Base-by-base conservation (phyloP, 176 grass and related monocot species). In the Hyparrhenia diplandra region DNA sequence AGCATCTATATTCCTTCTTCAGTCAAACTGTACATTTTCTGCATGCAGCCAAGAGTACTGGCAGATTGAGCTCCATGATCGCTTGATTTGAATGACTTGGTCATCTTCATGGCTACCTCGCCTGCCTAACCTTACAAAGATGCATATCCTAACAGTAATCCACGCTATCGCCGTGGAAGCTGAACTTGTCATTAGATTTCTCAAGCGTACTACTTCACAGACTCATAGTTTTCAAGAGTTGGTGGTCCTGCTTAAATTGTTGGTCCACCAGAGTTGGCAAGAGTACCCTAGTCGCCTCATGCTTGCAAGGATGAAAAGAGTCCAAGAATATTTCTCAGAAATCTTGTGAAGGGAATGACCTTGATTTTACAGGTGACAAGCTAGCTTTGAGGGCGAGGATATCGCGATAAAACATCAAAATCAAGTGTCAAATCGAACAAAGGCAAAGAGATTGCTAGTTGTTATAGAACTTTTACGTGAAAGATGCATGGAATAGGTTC, bases 221-320 rank as follows among this genome's bases (percentile, higher is more conserved):
- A 13, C 45, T 39, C 3, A 4, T 23, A 0, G 23, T 20, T 13
- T 3, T 47, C 11, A 47, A 47, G 14, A 49, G 18, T 17, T 47
- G 14, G 45, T 16, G 45, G 3, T 80, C 13, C 47, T 80, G 6
- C 78, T 34, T n/a, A n/a, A 65, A n/a, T n/a, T n/a, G n/a, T n/a
- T n/a, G n/a, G n/a, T n/a, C n/a, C n/a, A n/a, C n/a, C n/a, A n/a
- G 16, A 65, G 31, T 65, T 1, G 82, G 72, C 13, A 84, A 78
- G 63, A 85, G 63, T 16, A 85, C 58, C 14, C 73, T 85, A 45
- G 63, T 43, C 0, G 47, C 76, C n/a, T 27, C 83, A 85, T 74
- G 57, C 42, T 77, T 85, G 60, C 4, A 8, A 55, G 0, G 73
- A 88, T 31, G 64, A 58, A 51, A n/a, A 83, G 64, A 59, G 23